A percentile compares a stretch with the other conserved stretches of the same genome.
Conservation (phyloP, 495 filamentous ascomycete genomes). For the Pseudevernia furfuracea region DNA sequence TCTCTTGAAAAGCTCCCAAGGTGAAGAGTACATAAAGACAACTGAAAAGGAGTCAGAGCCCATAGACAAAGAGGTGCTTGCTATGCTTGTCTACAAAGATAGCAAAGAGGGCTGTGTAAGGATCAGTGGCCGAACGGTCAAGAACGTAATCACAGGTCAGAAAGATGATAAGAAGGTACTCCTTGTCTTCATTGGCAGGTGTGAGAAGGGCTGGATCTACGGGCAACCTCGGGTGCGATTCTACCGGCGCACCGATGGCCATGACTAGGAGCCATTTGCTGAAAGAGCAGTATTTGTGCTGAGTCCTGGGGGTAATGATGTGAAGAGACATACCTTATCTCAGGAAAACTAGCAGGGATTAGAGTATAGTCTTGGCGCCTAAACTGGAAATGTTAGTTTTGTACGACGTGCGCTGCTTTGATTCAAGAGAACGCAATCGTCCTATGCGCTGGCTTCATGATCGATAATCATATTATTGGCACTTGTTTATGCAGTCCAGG, state of each 20-base stretch:
- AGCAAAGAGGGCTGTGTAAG: too few species aligned
- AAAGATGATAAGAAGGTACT: too few species aligned
- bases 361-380: not conserved
- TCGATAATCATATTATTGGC: too few species aligned
- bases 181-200: too few species aligned
- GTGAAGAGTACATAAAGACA: too few species aligned
- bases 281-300: not conserved
- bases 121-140: too few species aligned
- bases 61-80: too few species aligned
- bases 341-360: constrained; percentile 2
- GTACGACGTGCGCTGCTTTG: constrained; percentile 1
- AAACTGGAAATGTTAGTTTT: not conserved
- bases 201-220: not conserved
- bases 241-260: not conserved
- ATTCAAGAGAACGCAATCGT: not conserved
- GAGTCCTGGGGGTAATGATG: not conserved
- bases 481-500: not conserved
- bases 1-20: too few species aligned
- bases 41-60: too few species aligned
- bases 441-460: not conserved
- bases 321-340: too few species aligned
- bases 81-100: too few species aligned
- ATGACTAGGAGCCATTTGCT: not conserved
- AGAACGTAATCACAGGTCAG: too few species aligned
- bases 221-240: not conserved